These are phyloP conservation scores for Agaricus subrufescens DNA, from an alignment of 768 basidiomycete species.

Conservation along the genomic window DNA sequence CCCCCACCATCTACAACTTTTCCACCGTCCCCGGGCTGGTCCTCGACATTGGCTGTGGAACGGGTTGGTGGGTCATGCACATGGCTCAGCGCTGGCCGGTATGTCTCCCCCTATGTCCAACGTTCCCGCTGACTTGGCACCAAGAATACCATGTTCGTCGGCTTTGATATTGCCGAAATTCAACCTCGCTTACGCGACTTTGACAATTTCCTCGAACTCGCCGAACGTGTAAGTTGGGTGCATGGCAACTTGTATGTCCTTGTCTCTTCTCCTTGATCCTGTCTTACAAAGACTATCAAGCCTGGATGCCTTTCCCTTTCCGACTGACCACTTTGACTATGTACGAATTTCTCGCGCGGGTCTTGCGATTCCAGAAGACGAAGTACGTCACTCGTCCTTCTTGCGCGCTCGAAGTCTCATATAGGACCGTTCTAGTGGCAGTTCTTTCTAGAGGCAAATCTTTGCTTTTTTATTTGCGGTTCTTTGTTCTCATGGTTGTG, in stretches of 20 bases:
- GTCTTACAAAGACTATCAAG: conserved; percentile 26
- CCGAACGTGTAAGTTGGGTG: conserved; percentile 57
- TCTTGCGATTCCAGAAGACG: conserved; percentile 67
- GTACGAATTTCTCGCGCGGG: conserved; percentile 62
- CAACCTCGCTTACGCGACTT: conserved; percentile 46
- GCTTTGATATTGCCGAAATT: conserved; percentile 50
- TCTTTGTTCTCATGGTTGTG: conserved; percentile 13
- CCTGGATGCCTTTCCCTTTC: conserved; percentile 61
- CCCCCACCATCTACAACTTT: conserved; percentile 53
- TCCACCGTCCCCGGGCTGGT: conserved; percentile 43
- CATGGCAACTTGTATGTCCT: conserved; percentile 56
- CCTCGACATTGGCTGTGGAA: conserved; percentile 71
- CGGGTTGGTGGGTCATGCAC: conserved; percentile 66
- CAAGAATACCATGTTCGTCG: conserved; percentile 51
- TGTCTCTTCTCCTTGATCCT: not conserved
- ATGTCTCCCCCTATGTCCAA: conserved; percentile 15
- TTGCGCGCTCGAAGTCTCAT: conserved; percentile 2
- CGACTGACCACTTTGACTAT: conserved; percentile 53
- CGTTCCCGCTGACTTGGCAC: not conserved
- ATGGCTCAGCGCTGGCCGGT: conserved; percentile 68
- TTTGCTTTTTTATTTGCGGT: conserved; percentile 7
- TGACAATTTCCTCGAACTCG: conserved; percentile 33
- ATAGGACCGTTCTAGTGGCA: conserved; percentile 46
- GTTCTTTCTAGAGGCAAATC: conserved; percentile 53
- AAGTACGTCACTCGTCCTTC: conserved; percentile 29